Evolutionary conservation across 257 asterid species (phyloP), one percentile per base, ranked within the genome.

Genomic region (Datura wrightii): DNA sequence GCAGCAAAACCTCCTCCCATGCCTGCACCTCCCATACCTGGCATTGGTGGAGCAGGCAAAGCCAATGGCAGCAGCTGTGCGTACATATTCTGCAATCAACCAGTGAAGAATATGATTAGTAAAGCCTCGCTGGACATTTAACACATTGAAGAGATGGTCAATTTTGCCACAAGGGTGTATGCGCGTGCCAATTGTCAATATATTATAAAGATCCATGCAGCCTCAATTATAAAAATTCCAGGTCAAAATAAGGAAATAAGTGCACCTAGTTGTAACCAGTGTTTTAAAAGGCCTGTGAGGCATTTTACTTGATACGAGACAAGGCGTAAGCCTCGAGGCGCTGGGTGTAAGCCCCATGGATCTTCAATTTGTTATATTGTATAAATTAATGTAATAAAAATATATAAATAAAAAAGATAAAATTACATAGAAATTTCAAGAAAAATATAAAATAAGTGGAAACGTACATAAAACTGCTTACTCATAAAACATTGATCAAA

Each of bases 51-150:
- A 13, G 99, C 99, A 16, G 99, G 99, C 88, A 97, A 89, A 63
- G 99, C 99, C 90, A 97, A 98, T 86, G 99, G 99, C 83, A 97
- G 90, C 89, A 95, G 88, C 90, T 97, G 98, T 39, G 98, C 98
- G 87, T 97, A 94, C 98, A 95, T 92, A 87, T 97, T 97, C 98
- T 95, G 99, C 94, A 93, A 53, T 66, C 24, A 37, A 53, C 74
- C 56, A 79, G 55, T 31, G 60, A 19, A 42, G 60, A 19, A 42
- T 83, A 41, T 10, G n/a, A 63, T 48, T 78, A 18, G 52, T 42
- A 42, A 39, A 78, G 82, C 19, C 0, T 78, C 39, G 62, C 31
- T 8, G 63, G 82, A 78, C 48, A 74, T 48, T 24, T 5, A 52
- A 78, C 82, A 78, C 48, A 78, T 76, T 14, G 4, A 72, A 50